These are phyloP conservation scores for Yamadazyma blattariae DNA, from an alignment of 1,139 yeast genomes.

Conservation along the genomic window DNA sequence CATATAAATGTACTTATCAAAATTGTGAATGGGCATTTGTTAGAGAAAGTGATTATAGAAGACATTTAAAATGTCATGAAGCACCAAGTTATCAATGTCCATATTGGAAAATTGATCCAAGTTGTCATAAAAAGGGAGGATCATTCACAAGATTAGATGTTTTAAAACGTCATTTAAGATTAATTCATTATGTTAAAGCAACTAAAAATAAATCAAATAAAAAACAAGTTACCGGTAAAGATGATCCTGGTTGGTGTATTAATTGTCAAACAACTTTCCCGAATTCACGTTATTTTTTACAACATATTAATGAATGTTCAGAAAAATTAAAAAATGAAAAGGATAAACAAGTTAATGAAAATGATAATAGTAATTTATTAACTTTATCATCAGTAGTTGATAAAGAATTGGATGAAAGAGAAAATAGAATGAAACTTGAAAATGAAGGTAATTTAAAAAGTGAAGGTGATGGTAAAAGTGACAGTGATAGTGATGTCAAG, in stretches of 20 bases:
- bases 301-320: slow-evolving; percentile 68
- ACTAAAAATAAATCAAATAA: slow-evolving; percentile 21
- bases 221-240: slow-evolving; percentile 16
- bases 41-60: slow-evolving; percentile 61
- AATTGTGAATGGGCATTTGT: slow-evolving; percentile 69
- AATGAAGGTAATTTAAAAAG: neutral
- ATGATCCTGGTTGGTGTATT: slow-evolving; percentile 65
- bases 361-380: slow-evolving; percentile 13
- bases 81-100: slow-evolving; percentile 70
- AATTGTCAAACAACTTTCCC: slow-evolving; percentile 59
- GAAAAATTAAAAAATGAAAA: slow-evolving; percentile 15
- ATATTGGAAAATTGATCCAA: slow-evolving; percentile 61
- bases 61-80: slow-evolving; percentile 63
- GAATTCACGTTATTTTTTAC: slow-evolving; percentile 56
- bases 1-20: slow-evolving; percentile 47
- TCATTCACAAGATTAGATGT: slow-evolving; percentile 70
- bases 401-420: slow-evolving; percentile 4
- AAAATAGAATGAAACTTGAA: neutral
- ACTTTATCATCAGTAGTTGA: slow-evolving; percentile 15
- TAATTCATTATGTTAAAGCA: slow-evolving; percentile 63
- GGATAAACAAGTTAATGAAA: slow-evolving; percentile 1
- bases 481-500: neutral
- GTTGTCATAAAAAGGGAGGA: slow-evolving; percentile 73
- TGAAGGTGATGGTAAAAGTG: neutral
- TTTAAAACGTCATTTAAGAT: slow-evolving; percentile 61